Evolutionary conservation across 2,329 filamentous ascomycete species (phyloP).

Genomic region (Penicillium thymicola): DNA sequence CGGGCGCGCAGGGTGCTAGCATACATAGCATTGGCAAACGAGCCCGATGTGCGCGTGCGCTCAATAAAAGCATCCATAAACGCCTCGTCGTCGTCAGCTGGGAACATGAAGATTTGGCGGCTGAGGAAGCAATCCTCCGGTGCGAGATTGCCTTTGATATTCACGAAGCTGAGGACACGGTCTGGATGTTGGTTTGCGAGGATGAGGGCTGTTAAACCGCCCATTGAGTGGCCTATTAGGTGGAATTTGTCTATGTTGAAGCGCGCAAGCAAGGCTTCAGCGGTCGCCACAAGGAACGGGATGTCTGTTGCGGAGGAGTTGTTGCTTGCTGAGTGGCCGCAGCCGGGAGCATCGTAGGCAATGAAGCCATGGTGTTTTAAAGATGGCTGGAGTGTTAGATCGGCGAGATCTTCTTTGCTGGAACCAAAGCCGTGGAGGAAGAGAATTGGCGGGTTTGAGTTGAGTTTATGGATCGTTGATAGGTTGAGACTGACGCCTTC

Average conservation of each 20-base stretch:
- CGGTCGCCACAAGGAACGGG: slow-evolving; percentile 25
- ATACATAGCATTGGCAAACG: slow-evolving; percentile 20
- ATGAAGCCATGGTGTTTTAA: slow-evolving; percentile 19
- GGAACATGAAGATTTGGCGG: slow-evolving; percentile 23
- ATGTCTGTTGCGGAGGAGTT: slow-evolving; percentile 21
- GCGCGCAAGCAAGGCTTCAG: slow-evolving; percentile 17
- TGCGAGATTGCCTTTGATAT: slow-evolving; percentile 26
- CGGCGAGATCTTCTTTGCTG: slow-evolving; percentile 26
- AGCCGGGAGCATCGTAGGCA: slow-evolving; percentile 25
- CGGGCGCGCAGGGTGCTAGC: slow-evolving; percentile 17
- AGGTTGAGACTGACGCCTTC: slow-evolving; percentile 20
- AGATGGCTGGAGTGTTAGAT: slow-evolving; percentile 13
- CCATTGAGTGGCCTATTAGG: slow-evolving; percentile 28
- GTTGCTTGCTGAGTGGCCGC: slow-evolving; percentile 19
- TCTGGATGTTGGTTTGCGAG: slow-evolving; percentile 16
- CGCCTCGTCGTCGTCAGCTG: slow-evolving; percentile 8
- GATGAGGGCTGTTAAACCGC: slow-evolving; percentile 22
- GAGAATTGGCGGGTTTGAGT: slow-evolving; percentile 17
- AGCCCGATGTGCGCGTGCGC: slow-evolving; percentile 9
- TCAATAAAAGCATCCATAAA: slow-evolving; percentile 23
- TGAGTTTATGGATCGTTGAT: slow-evolving; percentile 21
- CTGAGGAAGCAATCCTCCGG: slow-evolving; percentile 28
- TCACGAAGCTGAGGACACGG: slow-evolving; percentile 22
- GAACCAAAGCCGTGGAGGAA: slow-evolving; percentile 29
- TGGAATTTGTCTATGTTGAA: slow-evolving; percentile 22